Conservation (phyloP, 129 eudicot genomes). For the Artemisia argyi region DNA sequence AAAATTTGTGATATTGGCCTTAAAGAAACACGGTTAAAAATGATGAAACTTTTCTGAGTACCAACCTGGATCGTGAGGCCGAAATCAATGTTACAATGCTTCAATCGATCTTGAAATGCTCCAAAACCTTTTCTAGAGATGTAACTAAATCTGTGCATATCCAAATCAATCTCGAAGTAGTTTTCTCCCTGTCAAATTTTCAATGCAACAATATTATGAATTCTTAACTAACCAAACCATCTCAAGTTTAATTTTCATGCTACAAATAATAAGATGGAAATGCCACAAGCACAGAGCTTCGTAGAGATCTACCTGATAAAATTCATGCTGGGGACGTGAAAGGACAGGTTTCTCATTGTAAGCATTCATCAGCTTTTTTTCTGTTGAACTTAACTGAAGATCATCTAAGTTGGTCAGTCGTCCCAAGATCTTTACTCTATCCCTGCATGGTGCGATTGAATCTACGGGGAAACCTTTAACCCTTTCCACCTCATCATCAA, state of each 20-base stretch:
- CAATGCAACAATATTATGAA: neutral
- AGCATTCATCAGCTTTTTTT: slow-evolving; percentile 77
- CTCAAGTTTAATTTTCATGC: neutral
- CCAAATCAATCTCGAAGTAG: slow-evolving; percentile 90
- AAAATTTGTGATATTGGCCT: neutral
- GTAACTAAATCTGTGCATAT: slow-evolving; percentile 90
- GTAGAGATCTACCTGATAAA: slow-evolving; percentile 56
- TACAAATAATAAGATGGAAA: neutral
- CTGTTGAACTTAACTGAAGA: slow-evolving; percentile 61
- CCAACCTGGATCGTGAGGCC: slow-evolving; percentile 88
- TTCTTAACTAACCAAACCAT: neutral
- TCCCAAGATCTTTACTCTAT: slow-evolving; percentile 80
- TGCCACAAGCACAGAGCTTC: neutral
- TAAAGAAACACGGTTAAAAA: neutral
- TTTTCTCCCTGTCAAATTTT: slow-evolving; percentile 67
- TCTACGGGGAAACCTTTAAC: slow-evolving; percentile 69
- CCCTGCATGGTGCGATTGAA: slow-evolving; percentile 68
- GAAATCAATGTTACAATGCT: slow-evolving; percentile 67
- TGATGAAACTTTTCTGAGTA: neutral
- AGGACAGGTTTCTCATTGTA: slow-evolving; percentile 91
- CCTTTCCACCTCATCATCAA: slow-evolving; percentile 75
- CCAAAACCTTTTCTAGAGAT: slow-evolving; percentile 85
- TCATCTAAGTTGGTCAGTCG: slow-evolving; percentile 68
- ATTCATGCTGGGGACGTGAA: slow-evolving; percentile 90
- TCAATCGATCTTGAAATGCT: slow-evolving; percentile 76